These are phyloP conservation scores for Scenedesmus sp. DNA, from an alignment of 163 green algal genomes.

Conservation along the genomic window DNA sequence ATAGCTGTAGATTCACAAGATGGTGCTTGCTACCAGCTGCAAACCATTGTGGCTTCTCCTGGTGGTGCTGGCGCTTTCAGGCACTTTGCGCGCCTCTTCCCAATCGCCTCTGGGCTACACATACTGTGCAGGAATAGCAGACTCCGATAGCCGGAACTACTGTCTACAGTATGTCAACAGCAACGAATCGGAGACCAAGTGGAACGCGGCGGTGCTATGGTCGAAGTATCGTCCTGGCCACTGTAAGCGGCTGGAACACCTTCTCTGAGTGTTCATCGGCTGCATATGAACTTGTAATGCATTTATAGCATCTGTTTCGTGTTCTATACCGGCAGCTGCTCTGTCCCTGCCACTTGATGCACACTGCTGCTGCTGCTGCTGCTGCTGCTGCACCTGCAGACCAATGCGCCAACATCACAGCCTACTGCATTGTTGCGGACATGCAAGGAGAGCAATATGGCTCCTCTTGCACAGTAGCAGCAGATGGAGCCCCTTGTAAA, in stretches of 20 bases:
- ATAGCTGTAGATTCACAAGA: not conserved
- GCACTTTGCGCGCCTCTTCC: not conserved
- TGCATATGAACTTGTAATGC: not conserved
- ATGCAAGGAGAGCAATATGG: conserved; percentile 16
- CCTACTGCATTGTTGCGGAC: conserved; percentile 28
- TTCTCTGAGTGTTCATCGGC: too few species aligned
- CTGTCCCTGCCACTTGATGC: not conserved
- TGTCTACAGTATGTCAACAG: conserved; percentile 42
- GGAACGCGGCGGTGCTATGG: conserved; percentile 25
- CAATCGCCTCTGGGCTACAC: conserved; percentile 17
- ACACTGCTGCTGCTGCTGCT: not conserved
- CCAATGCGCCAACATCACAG: conserved; percentile 46
- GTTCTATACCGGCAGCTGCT: not conserved
- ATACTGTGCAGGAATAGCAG: not conserved
- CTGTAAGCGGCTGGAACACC: conserved; percentile 19
- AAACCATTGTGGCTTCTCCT: not conserved
- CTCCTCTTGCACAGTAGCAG: conserved; percentile 17
- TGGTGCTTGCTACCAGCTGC: not conserved
- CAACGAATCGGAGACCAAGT: conserved; percentile 19
- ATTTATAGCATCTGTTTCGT: not conserved
- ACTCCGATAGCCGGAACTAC: not conserved
- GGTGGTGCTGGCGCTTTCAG: not conserved
- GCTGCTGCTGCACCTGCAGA: conserved; percentile 26
- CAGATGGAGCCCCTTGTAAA: conserved; percentile 19
- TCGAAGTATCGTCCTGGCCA: not conserved